Base-by-base conservation (phyloP, 768 basidiomycete species). In the Stropharia rugosoannulata region DNA sequence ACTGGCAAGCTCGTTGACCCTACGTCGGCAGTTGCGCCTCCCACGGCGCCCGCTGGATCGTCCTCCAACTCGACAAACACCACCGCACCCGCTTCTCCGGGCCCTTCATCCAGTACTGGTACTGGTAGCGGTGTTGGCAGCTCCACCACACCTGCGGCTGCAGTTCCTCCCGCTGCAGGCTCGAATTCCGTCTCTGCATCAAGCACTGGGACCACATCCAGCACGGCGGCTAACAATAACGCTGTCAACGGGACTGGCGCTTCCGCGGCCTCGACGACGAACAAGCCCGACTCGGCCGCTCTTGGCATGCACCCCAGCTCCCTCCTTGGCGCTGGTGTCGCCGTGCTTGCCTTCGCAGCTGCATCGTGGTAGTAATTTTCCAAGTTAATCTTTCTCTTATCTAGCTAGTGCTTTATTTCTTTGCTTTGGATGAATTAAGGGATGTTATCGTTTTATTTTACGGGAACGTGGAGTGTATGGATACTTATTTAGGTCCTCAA, bases 1-100 rank as follows among this genome's bases (percentile, higher is more conserved):
- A 72, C 59, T 8, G 90, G 90, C 44, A 63, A 70, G 8, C 81
- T 93, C 52, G 71, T 70, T 40, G 74, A 83, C 47, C 66, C 80
- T 12, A 67, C 70, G 15, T 69, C 53, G n/a, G 77, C 77, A 22
- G 64, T 68, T 5, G 65, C 75, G 13, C 65, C 78, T 13, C 78
- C 80, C 4, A 18, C 49, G 15, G 68, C 58, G 45, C 61, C 39
- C 35, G 39, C 36, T 12, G 44, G 51, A 25, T 19, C 41, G 25
- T 29, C 36, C 37, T 38, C 37, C 11, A 13, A 15, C 18, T 16
- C 53, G 42, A 38, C 29, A 11, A 43, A 11, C 41, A 45, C 41
- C 44, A 38, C 29, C 12, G 27, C 40, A 8, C 16, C 51, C 12
- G n/a, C 43, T 16, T 10, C 29, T 32, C 2, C 9, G 29, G 29